Percentiles rank a stretch among this genome's conserved stretches.
phyloP scores from a whole-genome alignment of 2,329 filamentous ascomycete species.

The Pseudocercospora fijiensis region DNA sequence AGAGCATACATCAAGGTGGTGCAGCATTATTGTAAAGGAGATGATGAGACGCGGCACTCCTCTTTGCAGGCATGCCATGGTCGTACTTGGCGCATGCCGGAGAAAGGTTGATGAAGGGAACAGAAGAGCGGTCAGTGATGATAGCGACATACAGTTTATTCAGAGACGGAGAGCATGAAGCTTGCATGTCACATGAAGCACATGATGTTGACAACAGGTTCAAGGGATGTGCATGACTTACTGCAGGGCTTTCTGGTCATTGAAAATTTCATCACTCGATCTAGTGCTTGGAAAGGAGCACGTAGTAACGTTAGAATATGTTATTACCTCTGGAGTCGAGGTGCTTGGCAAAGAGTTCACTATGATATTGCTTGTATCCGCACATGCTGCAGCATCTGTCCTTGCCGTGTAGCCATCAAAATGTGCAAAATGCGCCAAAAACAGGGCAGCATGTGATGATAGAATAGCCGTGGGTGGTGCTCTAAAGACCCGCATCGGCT shows the following conservation, averaged over 20 bases:
- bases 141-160: not conserved
- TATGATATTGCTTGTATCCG: not conserved
- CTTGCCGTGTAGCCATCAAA: not conserved
- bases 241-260: not conserved
- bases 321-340: not conserved
- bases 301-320: not conserved
- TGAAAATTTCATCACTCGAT: not conserved
- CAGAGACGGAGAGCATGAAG: not conserved
- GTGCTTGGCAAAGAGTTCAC: not conserved
- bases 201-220: not conserved
- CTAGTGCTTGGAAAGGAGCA: not conserved
- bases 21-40: not conserved
- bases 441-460: too few species aligned
- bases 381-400: not conserved
- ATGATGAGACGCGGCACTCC: not conserved
- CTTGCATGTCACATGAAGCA: not conserved
- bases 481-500: not conserved
- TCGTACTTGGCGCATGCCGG: not conserved
- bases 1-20: not conserved
- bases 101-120: not conserved
- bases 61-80: not conserved
- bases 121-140: not conserved
- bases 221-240: not conserved
- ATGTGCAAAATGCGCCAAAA: too few species aligned
- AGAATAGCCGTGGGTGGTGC: not conserved